A percentile compares a stretch with the other conserved stretches of the same genome.
phyloP scores from a whole-genome alignment of 129 eudicot species.

The Flaveria bidentis region DNA sequence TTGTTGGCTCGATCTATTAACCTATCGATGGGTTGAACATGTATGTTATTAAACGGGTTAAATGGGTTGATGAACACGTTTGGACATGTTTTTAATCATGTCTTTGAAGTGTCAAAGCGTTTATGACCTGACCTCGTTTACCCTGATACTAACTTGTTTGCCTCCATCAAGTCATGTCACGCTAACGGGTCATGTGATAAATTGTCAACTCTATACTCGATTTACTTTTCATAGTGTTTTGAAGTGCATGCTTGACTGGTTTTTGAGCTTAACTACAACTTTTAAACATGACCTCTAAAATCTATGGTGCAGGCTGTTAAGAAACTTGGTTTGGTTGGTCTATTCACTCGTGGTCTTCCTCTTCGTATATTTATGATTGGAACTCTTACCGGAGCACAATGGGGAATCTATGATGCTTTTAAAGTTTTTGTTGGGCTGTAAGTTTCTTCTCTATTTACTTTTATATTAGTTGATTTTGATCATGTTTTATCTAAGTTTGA shows the following conservation, averaged over 20 bases:
- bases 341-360: slow-evolving; percentile 90
- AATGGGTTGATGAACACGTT: too few relatives aligned
- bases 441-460: slow-evolving; percentile 31
- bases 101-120: too few relatives aligned
- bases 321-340: slow-evolving; percentile 73
- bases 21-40: too few relatives aligned
- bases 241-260: not conserved
- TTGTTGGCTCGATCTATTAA: too few relatives aligned
- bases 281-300: not conserved
- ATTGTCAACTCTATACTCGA: not conserved
- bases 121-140: too few relatives aligned
- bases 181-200: too few relatives aligned
- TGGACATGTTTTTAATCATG: too few relatives aligned
- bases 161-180: too few relatives aligned
- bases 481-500: not conserved
- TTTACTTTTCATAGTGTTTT: not conserved
- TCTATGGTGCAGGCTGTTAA: slow-evolving; percentile 63
- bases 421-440: slow-evolving; percentile 95
- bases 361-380: slow-evolving; percentile 98
- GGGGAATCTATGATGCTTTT: slow-evolving; percentile 92
- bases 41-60: too few relatives aligned
- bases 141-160: too few relatives aligned
- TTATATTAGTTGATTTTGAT: not conserved
- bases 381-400: slow-evolving; percentile 92
- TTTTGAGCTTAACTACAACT: not conserved